Evolutionary conservation across 148 eudicot genomes (phyloP), one percentile per base, ranked within the genome.

Genomic region (Spergularia marina): DNA sequence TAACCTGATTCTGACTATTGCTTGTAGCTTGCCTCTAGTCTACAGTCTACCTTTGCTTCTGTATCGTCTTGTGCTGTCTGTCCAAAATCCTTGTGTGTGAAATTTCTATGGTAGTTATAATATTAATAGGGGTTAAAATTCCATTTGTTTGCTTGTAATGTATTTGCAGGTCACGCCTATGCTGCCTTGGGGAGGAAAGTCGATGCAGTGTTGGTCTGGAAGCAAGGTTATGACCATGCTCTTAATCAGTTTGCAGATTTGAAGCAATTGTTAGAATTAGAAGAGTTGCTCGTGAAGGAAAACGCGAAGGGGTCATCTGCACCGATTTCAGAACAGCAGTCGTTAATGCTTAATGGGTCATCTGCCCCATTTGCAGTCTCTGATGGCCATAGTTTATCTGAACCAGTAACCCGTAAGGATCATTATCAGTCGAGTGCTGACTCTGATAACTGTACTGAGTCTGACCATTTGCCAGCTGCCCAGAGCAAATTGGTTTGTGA

Each of bases 221-320:
- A 88, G 82, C 89, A 90, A 81, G 98, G 98, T 25, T 87, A 92
- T 81, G 91, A 92, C 57, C 81, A 82, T 76, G 97, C 97, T 74
- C 84, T 90, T 80, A 74, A 69, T 73, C 92, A 90, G 79, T 85
- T 93, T 65, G 70, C 96, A 39, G 98, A 92, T 88, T 74, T 95
- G 74, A 90, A 90, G 83, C 98, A 87, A 77, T 77, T 95, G 77
- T 74, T 95, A 55, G 98, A 95, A 83, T 81, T 95, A 81, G 96
- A 92, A 84, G 97, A 92, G 82, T 89, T 95, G 79, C 69, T 95
- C 62, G 70, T 68, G 68, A 72, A 52, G 63, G 86, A 84, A 72
- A 89, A 83, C 72, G 77, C 80, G 69, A 85, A 77, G 76, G 80
- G 34, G 74, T 68, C 49, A 44, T 9, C 49, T 44, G 71, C 74